phyloP scores from a whole-genome alignment of 768 basidiomycete genomes.

The Suillus hirtellus region DNA sequence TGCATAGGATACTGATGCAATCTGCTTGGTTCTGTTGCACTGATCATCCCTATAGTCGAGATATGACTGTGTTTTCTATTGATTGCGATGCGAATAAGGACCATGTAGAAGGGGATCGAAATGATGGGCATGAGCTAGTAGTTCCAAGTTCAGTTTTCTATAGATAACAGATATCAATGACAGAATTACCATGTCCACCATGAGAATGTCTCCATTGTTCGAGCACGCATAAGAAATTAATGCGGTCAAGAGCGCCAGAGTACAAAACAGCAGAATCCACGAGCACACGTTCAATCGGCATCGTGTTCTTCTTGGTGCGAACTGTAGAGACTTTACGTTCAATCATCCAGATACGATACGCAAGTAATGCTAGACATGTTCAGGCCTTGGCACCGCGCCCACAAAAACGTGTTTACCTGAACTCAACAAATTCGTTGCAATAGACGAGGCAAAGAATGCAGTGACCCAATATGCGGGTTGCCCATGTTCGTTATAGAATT shows the following conservation, averaged over 20 bases:
- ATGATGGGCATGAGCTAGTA: no score
- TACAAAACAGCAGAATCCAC: neutral
- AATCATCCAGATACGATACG: neutral
- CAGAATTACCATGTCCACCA: neutral
- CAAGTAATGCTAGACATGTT: neutral
- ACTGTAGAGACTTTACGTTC: neutral
- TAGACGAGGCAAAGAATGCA: neutral
- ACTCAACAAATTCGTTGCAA: neutral
- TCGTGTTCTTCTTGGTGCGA: neutral
- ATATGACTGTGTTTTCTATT: no score
- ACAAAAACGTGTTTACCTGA: neutral
- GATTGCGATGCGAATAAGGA: no score
- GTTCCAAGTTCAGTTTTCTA: no score
- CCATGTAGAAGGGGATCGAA: no score
- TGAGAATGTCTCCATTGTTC: neutral
- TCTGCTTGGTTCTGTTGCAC: no score
- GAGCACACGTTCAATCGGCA: neutral
- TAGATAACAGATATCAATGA: no score
- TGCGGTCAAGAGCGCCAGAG: neutral
- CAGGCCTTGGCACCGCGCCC: neutral
- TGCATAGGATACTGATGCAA: no score
- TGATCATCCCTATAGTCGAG: no score
- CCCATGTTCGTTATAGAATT: no score
- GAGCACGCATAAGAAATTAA: neutral
- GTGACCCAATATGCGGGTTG: neutral